Evolutionary conservation across 768 basidiomycete species (phyloP), one percentile per base, ranked within the genome.

Genomic region (Artomyces pyxidatus): DNA sequence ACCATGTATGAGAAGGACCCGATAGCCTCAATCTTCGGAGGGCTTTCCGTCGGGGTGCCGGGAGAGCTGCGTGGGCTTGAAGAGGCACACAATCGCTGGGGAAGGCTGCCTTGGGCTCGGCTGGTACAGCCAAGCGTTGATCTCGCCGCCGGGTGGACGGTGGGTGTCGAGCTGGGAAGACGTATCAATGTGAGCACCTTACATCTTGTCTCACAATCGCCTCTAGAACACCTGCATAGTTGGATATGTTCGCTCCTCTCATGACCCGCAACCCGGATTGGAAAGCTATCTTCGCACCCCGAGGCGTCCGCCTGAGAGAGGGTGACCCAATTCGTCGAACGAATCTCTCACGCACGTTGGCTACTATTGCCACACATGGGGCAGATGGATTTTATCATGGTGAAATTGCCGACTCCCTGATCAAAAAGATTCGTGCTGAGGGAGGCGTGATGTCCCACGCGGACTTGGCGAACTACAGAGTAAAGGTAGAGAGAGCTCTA

Each of bases 321-420:
- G 93, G 93, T 25, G 85, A 95, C 21, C 67, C 68, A 9, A 85
- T 96, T 45, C 70, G 69, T 40, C 75, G 92, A 14, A 73, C 72
- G 14, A 88, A 88, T 57, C 83, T 88, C 54, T 87, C 91, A 17
- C 73, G 72, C 23, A 95, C 93, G 2, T 75, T 98, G 29, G 67
- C 72, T 7, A 70, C 63, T 9, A 84, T 99, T 49, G 89, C 92
- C 27, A 65, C 73, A 47, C 70, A 85, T 42, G 96, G 95, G 0
- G 68, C 89, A 1, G 77, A 78, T 47, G 89, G 80, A 1, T 91
- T 98, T 64, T 97, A 98, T 65, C 73, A 88, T 78, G 93, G 93
- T 9, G 71, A 80, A 22, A 86, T 97, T 56, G 91, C 92, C 14
- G 78, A 90, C 53, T 75, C 83, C 26, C 71, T 94, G 41, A 67